phyloP scores from a whole-genome alignment of 306 rosid genomes.

The Citrullus colocynthis region DNA sequence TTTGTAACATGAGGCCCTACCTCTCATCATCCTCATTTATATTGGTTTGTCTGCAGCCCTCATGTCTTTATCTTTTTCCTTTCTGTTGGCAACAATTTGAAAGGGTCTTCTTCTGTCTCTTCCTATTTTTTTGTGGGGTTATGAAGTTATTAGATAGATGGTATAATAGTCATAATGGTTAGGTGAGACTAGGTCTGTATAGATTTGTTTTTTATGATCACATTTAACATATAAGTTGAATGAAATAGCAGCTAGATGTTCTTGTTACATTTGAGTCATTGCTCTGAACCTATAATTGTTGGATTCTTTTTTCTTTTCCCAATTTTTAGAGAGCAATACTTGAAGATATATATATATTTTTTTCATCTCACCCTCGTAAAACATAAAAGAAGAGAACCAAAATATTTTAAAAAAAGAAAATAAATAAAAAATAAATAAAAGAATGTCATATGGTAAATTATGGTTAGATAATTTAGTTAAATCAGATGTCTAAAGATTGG shows the following conservation, averaged over 20 bases:
- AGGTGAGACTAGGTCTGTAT: neutral
- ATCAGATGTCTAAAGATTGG: too few species aligned
- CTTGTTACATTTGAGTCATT: neutral
- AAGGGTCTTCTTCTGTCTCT: neutral
- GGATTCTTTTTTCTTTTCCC: too few species aligned
- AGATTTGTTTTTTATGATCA: neutral
- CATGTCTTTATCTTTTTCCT: neutral
- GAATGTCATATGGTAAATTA: too few species aligned
- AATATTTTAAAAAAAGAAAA: too few species aligned
- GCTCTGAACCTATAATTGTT: too few species aligned
- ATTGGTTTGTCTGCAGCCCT: neutral
- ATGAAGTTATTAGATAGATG: neutral
- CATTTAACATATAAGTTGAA: neutral
- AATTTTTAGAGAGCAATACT: too few species aligned
- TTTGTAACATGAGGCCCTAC: slow-evolving; percentile 7
- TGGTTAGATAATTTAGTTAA: too few species aligned
- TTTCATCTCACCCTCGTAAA: too few species aligned
- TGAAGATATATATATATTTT: too few species aligned
- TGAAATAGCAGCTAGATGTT: neutral
- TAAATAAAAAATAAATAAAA: too few species aligned
- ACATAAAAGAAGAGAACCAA: too few species aligned
- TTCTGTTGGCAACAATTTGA: neutral
- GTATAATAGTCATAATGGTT: neutral
- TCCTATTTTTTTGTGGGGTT: neutral
- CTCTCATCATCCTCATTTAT: neutral